These are phyloP conservation scores for Antitrichia curtipendula DNA, from an alignment of 225 moss, liverwort and hornwort genomes.

Conservation along the genomic window DNA sequence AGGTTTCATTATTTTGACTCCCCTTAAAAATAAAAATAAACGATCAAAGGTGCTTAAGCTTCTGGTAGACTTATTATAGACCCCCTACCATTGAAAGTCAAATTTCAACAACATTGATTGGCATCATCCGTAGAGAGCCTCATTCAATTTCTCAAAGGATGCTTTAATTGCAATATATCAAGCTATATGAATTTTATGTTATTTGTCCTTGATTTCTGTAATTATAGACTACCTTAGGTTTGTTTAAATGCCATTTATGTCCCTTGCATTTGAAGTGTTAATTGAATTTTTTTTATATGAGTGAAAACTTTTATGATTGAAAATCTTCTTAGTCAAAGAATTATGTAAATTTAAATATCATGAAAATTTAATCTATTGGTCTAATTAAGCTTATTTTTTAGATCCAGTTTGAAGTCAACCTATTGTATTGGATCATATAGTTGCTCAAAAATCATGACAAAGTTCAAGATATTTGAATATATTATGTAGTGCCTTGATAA, in stretches of 20 bases:
- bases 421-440: accelerated
- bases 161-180: neutral
- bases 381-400: neutral
- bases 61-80: accelerated
- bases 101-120: accelerated
- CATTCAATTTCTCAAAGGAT: neutral
- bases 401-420: accelerated
- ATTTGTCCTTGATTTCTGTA: neutral
- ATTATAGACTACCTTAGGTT: neutral
- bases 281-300: neutral
- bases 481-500: neutral
- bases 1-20: neutral
- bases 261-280: neutral
- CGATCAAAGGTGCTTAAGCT: too few relatives aligned
- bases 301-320: neutral
- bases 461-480: neutral
- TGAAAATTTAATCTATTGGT: neutral
- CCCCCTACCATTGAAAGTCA: neutral
- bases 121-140: accelerated
- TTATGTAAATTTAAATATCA: neutral
- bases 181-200: too few relatives aligned
- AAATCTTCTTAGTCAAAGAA: neutral
- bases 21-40: neutral
- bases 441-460: neutral
- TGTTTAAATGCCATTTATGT: neutral